Evolutionary conservation across 805 yeast genomes (phyloP), one percentile per base, ranked within the genome.

Genomic region (Pichia manshurica): DNA sequence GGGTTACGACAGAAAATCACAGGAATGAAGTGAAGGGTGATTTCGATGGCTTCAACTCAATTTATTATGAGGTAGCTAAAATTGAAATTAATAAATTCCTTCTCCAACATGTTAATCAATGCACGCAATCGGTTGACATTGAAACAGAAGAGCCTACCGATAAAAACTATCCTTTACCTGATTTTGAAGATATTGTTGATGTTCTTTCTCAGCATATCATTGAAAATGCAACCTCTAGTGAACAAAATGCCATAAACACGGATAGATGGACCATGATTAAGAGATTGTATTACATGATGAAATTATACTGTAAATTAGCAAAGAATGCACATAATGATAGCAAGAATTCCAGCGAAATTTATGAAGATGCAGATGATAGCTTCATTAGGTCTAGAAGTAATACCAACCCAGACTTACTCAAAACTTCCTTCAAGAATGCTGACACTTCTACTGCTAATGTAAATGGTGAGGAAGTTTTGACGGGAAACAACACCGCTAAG

Each of bases 251-350:
- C n/a, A 19, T 46, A 74, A 77, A 79, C 58, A 67, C 63, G 37
- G 83, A 81, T 59, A 75, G 86, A 59, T 83, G 90, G 88, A 70
- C 73, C 37, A 74, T 86, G 71, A 66, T 86, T 57, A 86, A 84
- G 59, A 77, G 84, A 59, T 68, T 86, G 34, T 75, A 84, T 5
- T 86, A 86, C 59, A 63, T 86, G 49, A 89, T 83, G 56, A 74
- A 85, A 55, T 71, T 83, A 20, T 76, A 83, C 12, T 76, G 81
- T 19, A 79, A 77, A 47, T 45, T 49, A 32, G 43, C 40, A 16
- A 33, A 44, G 19, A 53, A 56, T 23, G 42, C 42, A 6, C 20
- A 23, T 19, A 53, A 53, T 25, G 42, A 44, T 8, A 17, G 3
- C 1, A 16, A 33, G 9, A 21, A n/a, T 8, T 34, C 40, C 25